Base-by-base conservation (phyloP, 306 rosid species). In the Cucumis melo region DNA sequence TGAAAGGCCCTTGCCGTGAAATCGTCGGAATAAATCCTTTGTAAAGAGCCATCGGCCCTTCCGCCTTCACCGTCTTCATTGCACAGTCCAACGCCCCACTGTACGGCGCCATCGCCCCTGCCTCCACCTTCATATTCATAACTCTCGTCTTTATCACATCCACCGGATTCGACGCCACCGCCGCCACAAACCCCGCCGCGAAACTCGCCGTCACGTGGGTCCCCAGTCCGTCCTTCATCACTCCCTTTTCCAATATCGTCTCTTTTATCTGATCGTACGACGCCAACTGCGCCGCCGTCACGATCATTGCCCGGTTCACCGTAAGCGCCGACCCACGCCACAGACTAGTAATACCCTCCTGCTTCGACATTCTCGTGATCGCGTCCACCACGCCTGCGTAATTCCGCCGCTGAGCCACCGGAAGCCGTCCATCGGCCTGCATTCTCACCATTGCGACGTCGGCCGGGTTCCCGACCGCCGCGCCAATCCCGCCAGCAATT, bases 231-330 rank as follows among this genome's bases (percentile, higher is more conserved):
- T 93, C 98, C 7, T 57, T 76, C 91, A 87, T 91, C 84, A 83
- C 63, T 3, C 86, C 87, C 34, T 74, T 85, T 17, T 73, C 91
- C n/a, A 91, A 15, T 7, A 93, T 84, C 71, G 61, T 84, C 78
- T 93, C 98, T 82, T 93, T 93, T 27, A 89, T 81, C 80, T 89
- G 84, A 48, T 92, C 98, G 71, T 92, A 93, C 58, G 95, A 86
- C 23, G 95, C 98, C 48, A 93, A 36, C 77, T 93, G 98, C 14
- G 98, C 91, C 46, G 98, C 96, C 70, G 98, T 92, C 59, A 91
- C 98, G 66, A 92, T 87, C 98, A 92, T 92, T 16, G 96, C 98
- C 2, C 98, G 89, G 89, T 90, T 92, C 84, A 92, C 98, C 58
- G 98, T 92, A 10, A 90, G 90, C 21, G 83, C 80, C 56, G 98